A percentile compares a stretch with the other conserved stretches of the same genome.
These are phyloP conservation scores for Dalbergia cochinchinensis DNA, from an alignment of 306 rosid genomes.

Conservation along the genomic window DNA sequence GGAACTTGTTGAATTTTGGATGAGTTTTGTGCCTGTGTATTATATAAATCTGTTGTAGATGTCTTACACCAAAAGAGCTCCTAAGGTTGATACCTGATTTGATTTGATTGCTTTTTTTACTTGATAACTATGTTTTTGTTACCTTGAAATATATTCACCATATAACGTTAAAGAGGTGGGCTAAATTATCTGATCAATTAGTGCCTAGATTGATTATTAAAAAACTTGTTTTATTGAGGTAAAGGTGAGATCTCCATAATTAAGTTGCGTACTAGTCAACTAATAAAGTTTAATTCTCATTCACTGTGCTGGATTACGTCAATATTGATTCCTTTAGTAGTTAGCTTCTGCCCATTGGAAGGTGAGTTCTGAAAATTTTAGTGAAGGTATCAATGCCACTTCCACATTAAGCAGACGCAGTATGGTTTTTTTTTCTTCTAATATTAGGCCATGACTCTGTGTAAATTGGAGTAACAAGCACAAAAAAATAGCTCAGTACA, in stretches of 20 bases:
- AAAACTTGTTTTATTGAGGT: neutral
- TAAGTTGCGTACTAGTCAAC: neutral
- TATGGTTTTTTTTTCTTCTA: too few species aligned
- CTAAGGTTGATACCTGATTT: neutral
- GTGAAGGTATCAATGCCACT: too few species aligned
- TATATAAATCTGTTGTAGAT: conserved; percentile 3
- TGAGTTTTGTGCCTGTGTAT: neutral
- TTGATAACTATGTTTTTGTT: too few species aligned
- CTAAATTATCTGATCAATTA: conserved; percentile 23
- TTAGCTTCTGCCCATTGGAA: neutral
- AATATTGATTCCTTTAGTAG: neutral
- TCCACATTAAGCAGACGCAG: too few species aligned
- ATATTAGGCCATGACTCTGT: neutral
- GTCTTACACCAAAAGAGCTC: neutral
- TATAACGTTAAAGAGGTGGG: conserved; percentile 18
- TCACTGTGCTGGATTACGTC: neutral
- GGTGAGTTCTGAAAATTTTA: neutral
- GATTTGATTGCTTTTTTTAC: too few species aligned
- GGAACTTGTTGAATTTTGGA: neutral
- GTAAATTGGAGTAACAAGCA: neutral
- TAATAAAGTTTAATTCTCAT: too few species aligned
- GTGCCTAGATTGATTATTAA: conserved; percentile 52
- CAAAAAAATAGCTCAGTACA: too few species aligned
- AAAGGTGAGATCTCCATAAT: neutral
- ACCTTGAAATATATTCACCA: neutral